Conservation (phyloP, 1,284 basidiomycete genomes). For the Ganoderma sinense region DNA sequence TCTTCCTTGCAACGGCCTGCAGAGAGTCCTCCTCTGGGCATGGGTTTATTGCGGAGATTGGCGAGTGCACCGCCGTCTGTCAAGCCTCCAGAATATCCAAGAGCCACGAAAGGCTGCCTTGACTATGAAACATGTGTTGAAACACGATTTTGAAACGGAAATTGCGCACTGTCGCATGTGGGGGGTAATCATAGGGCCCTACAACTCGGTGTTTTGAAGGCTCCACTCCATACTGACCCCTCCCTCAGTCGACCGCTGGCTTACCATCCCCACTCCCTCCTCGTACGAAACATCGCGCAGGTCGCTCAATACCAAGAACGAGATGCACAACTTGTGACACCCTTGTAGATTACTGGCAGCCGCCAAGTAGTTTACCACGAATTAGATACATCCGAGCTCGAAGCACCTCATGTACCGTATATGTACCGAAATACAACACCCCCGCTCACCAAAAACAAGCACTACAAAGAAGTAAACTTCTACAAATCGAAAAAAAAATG, state of each 20-base stretch:
- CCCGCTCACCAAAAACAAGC: neutral
- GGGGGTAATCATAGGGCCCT: neutral
- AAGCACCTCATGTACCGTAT: neutral
- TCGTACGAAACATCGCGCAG: neutral
- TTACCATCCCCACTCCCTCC: neutral
- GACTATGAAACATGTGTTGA: neutral
- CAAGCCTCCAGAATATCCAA: conserved; percentile 2
- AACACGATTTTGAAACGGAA: conserved; percentile 8
- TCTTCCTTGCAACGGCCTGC: conserved; percentile 10
- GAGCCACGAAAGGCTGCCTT: neutral
- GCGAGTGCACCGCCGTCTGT: neutral
- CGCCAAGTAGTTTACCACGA: neutral
- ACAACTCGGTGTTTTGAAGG: neutral
- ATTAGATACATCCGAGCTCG: neutral
- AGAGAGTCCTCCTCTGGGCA: conserved; percentile 10
- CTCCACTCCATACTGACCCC: neutral
- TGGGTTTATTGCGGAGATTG: neutral
- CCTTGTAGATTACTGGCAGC: neutral
- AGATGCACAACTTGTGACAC: neutral
- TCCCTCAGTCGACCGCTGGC: neutral
- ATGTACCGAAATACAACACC: neutral
- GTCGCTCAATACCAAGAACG: neutral
- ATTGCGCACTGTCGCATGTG: conserved; percentile 1
- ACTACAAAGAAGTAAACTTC: neutral
- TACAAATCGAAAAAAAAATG: neutral